Evolutionary conservation across 345 rosid genomes (phyloP).

Genomic region (Noccaea bulbosa): DNA sequence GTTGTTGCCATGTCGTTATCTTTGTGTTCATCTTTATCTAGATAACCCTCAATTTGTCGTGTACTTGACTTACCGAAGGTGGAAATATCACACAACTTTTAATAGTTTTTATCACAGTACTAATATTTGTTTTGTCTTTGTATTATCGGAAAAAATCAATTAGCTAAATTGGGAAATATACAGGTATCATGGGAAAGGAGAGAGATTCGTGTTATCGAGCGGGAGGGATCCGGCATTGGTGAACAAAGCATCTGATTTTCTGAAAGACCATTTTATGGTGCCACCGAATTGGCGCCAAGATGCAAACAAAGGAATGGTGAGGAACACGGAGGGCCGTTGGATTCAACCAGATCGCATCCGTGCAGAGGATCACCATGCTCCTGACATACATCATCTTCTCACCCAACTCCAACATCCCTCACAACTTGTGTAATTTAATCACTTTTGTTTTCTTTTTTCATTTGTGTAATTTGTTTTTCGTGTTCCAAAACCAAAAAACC

Average conservation of each 20-base stretch:
- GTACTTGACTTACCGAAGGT: background rate
- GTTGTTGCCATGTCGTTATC: conserved; percentile 12
- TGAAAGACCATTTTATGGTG: conserved; percentile 80
- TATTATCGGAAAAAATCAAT: background rate
- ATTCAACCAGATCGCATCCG: conserved; percentile 74
- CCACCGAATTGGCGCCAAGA: conserved; percentile 88
- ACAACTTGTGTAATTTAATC: conserved; percentile 2
- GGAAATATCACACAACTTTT: too few species aligned
- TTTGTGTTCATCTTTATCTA: background rate
- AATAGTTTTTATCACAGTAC: too few species aligned
- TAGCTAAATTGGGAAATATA: background rate
- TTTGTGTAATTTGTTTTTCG: background rate
- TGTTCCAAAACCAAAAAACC: background rate
- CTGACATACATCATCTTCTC: conserved; percentile 56
- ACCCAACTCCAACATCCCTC: conserved; percentile 45
- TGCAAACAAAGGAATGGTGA: conserved; percentile 76
- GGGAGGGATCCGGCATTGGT: conserved; percentile 87
- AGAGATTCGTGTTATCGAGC: conserved; percentile 70
- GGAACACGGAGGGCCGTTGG: conserved; percentile 77
- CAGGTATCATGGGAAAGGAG: conserved; percentile 83
- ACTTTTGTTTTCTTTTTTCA: background rate
- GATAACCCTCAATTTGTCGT: conserved; percentile 1
- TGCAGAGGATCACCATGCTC: conserved; percentile 70
- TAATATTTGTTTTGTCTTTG: background rate
- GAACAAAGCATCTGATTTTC: conserved; percentile 79